Base-by-base conservation (phyloP, 108 stramenopile species). In the Hondaea fermentalgiana region DNA sequence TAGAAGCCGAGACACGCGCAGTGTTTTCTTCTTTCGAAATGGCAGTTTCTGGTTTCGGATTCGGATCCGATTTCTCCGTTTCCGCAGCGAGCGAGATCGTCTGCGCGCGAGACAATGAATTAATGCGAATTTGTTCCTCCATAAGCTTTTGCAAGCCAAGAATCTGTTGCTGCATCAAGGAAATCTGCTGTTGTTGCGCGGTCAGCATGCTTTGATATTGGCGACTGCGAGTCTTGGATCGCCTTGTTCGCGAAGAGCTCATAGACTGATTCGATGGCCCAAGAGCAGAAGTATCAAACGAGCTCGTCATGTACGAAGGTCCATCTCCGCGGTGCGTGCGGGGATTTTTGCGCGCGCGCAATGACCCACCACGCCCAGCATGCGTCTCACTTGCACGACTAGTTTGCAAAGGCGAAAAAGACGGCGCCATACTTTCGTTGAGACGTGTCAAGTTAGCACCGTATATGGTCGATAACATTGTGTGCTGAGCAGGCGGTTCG, bases 141-240 rank as follows among this genome's bases (percentile, higher is more conserved):
- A 83, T 83, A 4, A 83, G 49, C 51, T 83, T 83, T 35, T 83
- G 76, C 19, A 83, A 45, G 14, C 76, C 76, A 23, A 28, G 25
- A 35, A 83, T 83, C 76, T 83, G 76, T 45, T 83, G 76, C 76
- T 83, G 76, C 76, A 83, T 53, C 6, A 83, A 45, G 0, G 49
- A 19, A 35, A 83, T 83, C 49, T 83, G 76, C 28, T 83, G 76
- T 23, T 83, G 76, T 23, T 83, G 76, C 17, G 76, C 28, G 6
- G 76, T 45, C 14, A 83, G 45, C 76, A 83, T 83, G 23, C n/a
- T 83, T 1, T 83, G 49, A 23, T 83, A 47, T 17, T 83, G 45
- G n/a, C 76, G 49, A 45, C 51, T 47, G 19, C 76, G 76, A 8
- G n/a, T 53, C 49, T 28, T 47, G 4, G 49, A 53, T 45, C 76